phyloP scores from a whole-genome alignment of 208 protist genomes.

The Crithidia acanthocephali region DNA sequence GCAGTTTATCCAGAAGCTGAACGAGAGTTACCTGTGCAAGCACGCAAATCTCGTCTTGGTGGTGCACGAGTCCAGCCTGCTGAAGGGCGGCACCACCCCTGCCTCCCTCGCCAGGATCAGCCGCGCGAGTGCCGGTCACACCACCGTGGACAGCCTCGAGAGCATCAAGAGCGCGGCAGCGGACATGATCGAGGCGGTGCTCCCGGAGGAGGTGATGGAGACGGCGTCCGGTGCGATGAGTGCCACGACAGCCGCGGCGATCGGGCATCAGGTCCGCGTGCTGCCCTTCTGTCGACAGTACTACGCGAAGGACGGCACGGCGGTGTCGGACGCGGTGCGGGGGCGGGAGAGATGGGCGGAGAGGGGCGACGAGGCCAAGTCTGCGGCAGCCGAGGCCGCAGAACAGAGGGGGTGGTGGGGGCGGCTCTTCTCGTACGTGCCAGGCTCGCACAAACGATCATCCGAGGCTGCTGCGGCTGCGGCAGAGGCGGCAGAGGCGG shows the following conservation, averaged over 20 bases:
- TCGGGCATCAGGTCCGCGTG: constrained; percentile 30
- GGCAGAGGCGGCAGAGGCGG: neutral
- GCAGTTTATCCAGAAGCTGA: constrained; percentile 57
- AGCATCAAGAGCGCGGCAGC: constrained; percentile 20
- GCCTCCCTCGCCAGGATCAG: constrained; percentile 21
- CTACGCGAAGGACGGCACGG: constrained; percentile 31
- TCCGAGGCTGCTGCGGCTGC: neutral
- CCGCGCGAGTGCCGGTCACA: neutral
- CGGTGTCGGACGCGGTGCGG: constrained; percentile 4
- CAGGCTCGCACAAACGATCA: neutral
- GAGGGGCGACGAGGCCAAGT: too few relatives aligned
- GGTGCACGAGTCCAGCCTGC: constrained; percentile 71
- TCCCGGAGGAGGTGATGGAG: constrained; percentile 23
- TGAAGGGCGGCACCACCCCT: constrained; percentile 55
- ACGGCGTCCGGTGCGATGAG: neutral
- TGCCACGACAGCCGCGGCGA: neutral
- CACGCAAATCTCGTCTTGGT: constrained; percentile 83
- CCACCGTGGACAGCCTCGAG: neutral
- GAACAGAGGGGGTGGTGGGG: neutral
- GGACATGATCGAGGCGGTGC: constrained; percentile 29
- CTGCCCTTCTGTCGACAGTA: constrained; percentile 50
- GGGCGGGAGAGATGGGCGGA: neutral
- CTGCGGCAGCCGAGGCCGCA: neutral
- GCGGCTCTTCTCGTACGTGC: neutral
- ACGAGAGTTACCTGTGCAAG: constrained; percentile 62